A percentile compares a stretch with the other conserved stretches of the same genome.
Conservation (phyloP, 805 yeast species). For the Hagleromyces aurorensis region DNA sequence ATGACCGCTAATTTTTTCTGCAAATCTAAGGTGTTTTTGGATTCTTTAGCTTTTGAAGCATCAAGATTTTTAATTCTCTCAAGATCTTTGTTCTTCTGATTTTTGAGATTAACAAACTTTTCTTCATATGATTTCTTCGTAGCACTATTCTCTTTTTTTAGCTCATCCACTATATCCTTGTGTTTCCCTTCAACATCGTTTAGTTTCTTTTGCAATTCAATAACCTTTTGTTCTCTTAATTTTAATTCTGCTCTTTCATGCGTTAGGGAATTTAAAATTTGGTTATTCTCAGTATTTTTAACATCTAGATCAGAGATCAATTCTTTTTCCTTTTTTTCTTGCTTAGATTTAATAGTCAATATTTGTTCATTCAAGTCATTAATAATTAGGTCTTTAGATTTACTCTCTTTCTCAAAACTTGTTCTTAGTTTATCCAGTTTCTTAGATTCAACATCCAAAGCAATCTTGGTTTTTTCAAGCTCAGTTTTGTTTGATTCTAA, state of each 20-base stretch:
- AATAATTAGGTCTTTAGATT: background rate
- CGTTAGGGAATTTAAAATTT: constrained; percentile 1
- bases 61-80: background rate
- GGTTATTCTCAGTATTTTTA: too few relatives aligned
- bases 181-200: constrained; percentile 5
- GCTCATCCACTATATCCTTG: constrained; percentile 4
- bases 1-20: background rate
- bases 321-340: too few relatives aligned
- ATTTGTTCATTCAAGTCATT: constrained; percentile 1
- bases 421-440: background rate
- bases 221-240: background rate
- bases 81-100: constrained; percentile 1
- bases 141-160: constrained; percentile 2
- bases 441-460: background rate
- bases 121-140: constrained; percentile 1
- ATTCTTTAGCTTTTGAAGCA: background rate
- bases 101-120: background rate
- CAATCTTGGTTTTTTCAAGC: background rate
- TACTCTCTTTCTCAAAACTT: background rate
- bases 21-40: background rate
- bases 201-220: constrained; percentile 3
- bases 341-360: too few relatives aligned
- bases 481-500: too few relatives aligned
- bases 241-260: constrained; percentile 1
- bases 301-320: too few relatives aligned